Evolutionary conservation across 345 rosid genomes (phyloP).

Genomic region (Linum lewisii): DNA sequence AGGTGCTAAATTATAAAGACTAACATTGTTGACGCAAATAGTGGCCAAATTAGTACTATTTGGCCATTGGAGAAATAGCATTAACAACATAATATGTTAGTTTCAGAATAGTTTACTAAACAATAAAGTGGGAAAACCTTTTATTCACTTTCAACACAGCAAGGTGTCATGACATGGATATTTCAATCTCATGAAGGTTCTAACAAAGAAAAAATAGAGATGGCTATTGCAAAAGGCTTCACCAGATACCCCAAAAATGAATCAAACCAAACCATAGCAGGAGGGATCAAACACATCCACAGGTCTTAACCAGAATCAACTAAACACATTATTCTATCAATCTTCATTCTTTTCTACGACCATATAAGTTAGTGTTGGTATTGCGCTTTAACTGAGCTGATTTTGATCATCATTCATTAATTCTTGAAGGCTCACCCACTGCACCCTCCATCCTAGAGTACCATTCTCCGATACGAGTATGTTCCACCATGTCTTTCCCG

Average conservation of each 20-base stretch:
- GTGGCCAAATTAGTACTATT: no score
- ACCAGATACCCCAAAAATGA: not conserved
- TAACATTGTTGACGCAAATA: no score
- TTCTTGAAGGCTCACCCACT: slow-evolving; percentile 55
- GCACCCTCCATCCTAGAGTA: slow-evolving; percentile 60
- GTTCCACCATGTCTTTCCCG: slow-evolving; percentile 86
- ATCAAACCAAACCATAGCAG: no score
- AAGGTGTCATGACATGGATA: not conserved
- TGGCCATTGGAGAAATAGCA: no score
- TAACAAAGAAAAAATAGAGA: no score
- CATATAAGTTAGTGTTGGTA: not conserved
- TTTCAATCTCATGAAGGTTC: not conserved
- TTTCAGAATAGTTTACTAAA: no score
- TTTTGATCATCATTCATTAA: slow-evolving; percentile 21
- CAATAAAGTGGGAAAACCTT: no score
- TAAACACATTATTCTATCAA: not conserved
- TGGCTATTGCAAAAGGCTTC: not conserved
- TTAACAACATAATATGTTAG: no score
- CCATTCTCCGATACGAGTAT: slow-evolving; percentile 83
- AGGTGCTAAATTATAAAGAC: no score
- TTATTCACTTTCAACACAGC: no score
- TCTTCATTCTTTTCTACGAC: not conserved
- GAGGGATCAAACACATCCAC: not conserved
- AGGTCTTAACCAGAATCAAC: not conserved
- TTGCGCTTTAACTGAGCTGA: not conserved